Conservation (phyloP, 768 basidiomycete genomes). For the Candolleomyces eurysporus region DNA sequence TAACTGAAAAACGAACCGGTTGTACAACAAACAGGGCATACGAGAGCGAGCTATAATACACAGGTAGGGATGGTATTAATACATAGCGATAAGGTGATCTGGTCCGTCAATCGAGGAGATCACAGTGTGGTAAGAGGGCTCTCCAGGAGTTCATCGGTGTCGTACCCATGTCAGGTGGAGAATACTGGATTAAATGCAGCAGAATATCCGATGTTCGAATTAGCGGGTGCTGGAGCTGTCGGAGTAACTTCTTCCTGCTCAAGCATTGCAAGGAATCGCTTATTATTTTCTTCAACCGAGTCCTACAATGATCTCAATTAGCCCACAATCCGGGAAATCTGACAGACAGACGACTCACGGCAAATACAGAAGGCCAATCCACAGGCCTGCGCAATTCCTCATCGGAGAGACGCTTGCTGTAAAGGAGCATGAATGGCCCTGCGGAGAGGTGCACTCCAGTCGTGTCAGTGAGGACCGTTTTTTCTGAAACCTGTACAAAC, state of each 20-base stretch:
- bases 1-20: too few relatives aligned
- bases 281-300: slow-evolving; percentile 32
- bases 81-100: too few relatives aligned
- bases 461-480: slow-evolving; percentile 63
- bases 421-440: slow-evolving; percentile 78
- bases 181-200: too few relatives aligned
- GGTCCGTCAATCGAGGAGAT: too few relatives aligned
- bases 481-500: slow-evolving; percentile 60
- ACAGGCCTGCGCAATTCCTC: slow-evolving; percentile 34
- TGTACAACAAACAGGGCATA: too few relatives aligned
- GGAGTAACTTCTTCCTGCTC: slow-evolving; percentile 21
- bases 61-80: too few relatives aligned
- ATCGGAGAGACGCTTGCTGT: slow-evolving; percentile 44
- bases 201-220: too few relatives aligned
- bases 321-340: neutral
- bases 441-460: slow-evolving; percentile 72
- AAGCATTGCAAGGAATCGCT: slow-evolving; percentile 30
- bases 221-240: too few relatives aligned
- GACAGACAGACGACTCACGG: slow-evolving; percentile 22
- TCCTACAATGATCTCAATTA: slow-evolving; percentile 21
- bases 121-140: too few relatives aligned
- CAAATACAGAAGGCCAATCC: slow-evolving; percentile 35
- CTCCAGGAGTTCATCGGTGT: too few relatives aligned
- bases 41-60: too few relatives aligned
- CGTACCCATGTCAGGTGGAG: too few relatives aligned